Conservation (phyloP, 2,329 filamentous ascomycete genomes). For the Neofusicoccum parvum region DNA sequence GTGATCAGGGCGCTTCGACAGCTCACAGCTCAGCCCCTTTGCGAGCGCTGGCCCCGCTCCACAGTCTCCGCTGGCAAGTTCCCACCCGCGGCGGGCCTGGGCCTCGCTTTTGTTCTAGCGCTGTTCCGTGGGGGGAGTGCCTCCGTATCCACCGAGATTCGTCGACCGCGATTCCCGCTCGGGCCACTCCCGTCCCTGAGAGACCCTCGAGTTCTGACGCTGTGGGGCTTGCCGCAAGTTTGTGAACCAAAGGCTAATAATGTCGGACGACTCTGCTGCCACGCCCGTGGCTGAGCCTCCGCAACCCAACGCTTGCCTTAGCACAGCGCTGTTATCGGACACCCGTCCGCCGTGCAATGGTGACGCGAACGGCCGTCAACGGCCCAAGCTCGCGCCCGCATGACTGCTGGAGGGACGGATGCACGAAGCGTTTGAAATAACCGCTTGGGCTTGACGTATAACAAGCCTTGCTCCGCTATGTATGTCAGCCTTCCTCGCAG, state of each 20-base stretch:
- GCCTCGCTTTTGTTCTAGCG: conserved; percentile 17
- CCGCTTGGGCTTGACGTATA: conserved; percentile 6
- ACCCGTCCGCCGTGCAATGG: not conserved
- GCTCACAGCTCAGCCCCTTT: conserved; percentile 11
- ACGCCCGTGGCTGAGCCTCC: conserved; percentile 11
- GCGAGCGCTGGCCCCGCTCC: not conserved
- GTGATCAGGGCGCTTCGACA: conserved; percentile 16
- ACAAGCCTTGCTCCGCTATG: not conserved
- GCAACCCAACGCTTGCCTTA: conserved; percentile 1
- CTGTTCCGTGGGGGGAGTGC: conserved; percentile 6
- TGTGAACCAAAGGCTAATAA: conserved; percentile 12
- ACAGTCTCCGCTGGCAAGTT: conserved; percentile 15
- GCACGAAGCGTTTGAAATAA: not conserved
- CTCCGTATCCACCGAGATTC: conserved; percentile 19
- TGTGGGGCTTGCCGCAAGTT: conserved; percentile 14
- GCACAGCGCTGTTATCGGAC: not conserved
- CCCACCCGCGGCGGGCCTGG: conserved; percentile 11
- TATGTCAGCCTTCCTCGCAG: not conserved
- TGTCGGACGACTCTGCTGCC: conserved; percentile 14
- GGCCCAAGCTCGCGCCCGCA: not conserved
- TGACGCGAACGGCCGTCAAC: conserved; percentile 7
- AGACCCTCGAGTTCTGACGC: conserved; percentile 12
- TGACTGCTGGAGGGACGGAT: not conserved
- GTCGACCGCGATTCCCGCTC: conserved; percentile 8
- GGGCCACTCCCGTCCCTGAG: conserved; percentile 10